Conservation (phyloP, 2,329 filamentous ascomycete species). For the Hymenoscyphus occultus region DNA sequence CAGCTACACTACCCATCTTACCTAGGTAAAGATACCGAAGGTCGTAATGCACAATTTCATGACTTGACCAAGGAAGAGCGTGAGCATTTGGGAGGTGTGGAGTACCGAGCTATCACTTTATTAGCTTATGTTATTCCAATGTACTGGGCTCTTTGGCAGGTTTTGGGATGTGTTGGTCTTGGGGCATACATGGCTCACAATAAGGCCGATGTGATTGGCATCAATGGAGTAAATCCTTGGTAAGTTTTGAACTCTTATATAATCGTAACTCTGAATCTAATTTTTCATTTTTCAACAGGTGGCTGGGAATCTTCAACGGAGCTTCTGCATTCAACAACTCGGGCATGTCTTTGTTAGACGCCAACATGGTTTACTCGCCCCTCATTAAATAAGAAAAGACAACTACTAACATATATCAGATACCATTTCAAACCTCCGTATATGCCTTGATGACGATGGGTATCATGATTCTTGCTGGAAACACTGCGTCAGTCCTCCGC, state of each 20-base stretch:
- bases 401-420: slow-evolving; percentile 25
- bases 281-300: slow-evolving; percentile 35
- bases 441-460: slow-evolving; percentile 49
- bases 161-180: slow-evolving; percentile 56
- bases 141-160: slow-evolving; percentile 59
- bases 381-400: background rate
- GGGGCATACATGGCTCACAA: slow-evolving; percentile 59
- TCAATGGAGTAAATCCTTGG: slow-evolving; percentile 62
- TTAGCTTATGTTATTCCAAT: slow-evolving; percentile 57
- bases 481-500: slow-evolving; percentile 47
- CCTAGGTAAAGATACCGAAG: slow-evolving; percentile 35
- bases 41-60: slow-evolving; percentile 54
- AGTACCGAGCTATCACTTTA: slow-evolving; percentile 61
- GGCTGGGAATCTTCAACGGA: slow-evolving; percentile 65
- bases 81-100: slow-evolving; percentile 57
- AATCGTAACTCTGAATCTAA: background rate
- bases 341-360: slow-evolving; percentile 66
- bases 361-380: slow-evolving; percentile 52
- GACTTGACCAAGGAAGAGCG: slow-evolving; percentile 52
- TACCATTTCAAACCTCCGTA: slow-evolving; percentile 41
- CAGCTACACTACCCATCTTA: slow-evolving; percentile 26
- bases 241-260: slow-evolving; percentile 13
- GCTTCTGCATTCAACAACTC: slow-evolving; percentile 69
- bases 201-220: slow-evolving; percentile 45
- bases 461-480: slow-evolving; percentile 59